These are phyloP conservation scores for Apiotrichum brassicae DNA, from an alignment of 1,284 basidiomycete species.

Conservation along the genomic window DNA sequence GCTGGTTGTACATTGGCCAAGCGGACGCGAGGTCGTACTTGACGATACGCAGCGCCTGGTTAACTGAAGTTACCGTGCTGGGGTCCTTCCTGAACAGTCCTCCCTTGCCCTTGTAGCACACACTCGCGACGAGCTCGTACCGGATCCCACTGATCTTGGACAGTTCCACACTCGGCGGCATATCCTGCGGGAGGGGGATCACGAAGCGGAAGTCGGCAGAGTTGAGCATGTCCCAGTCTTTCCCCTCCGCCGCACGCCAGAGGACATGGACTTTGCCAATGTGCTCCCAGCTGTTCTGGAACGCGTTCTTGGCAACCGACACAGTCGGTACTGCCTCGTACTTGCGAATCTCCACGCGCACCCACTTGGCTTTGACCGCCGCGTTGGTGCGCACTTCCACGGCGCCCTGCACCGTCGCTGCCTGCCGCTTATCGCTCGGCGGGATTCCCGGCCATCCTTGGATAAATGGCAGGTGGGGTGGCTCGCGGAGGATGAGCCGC, in stretches of 20 bases:
- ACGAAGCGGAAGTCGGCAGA: constrained; percentile 63
- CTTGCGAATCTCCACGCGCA: constrained; percentile 77
- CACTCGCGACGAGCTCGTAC: constrained; percentile 75
- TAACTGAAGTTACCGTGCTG: constrained; percentile 57
- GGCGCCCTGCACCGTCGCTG: constrained; percentile 48
- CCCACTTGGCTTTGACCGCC: constrained; percentile 82
- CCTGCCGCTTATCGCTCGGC: constrained; percentile 21
- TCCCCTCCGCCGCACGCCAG: constrained; percentile 37
- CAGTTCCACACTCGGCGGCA: constrained; percentile 71
- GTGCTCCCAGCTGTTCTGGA: constrained; percentile 55
- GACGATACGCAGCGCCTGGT: constrained; percentile 67
- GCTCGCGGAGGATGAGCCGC: constrained; percentile 39
- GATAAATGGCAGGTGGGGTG: constrained; percentile 44
- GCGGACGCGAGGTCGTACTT: constrained; percentile 84
- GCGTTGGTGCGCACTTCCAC: constrained; percentile 69
- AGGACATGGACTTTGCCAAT: constrained; percentile 39
- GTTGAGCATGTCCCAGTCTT: constrained; percentile 60
- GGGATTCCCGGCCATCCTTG: constrained; percentile 45
- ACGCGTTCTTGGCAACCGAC: constrained; percentile 56
- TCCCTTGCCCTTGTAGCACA: constrained; percentile 75
- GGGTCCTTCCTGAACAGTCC: constrained; percentile 65
- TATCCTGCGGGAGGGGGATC: constrained; percentile 75
- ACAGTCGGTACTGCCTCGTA: constrained; percentile 56
- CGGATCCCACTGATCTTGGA: constrained; percentile 67
- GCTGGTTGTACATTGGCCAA: constrained; percentile 78